These are phyloP conservation scores for Filobasidium uniguttulatum DNA, from an alignment of 1,284 basidiomycete species.

Conservation along the genomic window DNA sequence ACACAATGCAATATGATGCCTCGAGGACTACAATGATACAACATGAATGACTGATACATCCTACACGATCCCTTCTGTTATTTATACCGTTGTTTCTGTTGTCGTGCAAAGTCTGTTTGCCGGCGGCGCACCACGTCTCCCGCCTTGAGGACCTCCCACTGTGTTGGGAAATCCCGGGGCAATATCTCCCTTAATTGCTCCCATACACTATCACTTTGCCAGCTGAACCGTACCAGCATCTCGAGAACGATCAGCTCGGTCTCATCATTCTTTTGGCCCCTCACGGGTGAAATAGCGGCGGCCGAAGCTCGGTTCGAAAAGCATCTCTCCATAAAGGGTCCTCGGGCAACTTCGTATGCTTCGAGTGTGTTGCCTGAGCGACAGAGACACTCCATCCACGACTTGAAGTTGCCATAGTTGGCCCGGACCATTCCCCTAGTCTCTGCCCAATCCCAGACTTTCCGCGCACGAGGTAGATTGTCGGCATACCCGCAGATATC, in stretches of 20 bases:
- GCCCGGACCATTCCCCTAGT: slow-evolving; percentile 42
- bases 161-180: not conserved
- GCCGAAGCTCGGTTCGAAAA: not conserved
- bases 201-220: not conserved
- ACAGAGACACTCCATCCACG: slow-evolving; percentile 77
- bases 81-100: too few species aligned
- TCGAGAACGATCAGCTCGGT: not conserved
- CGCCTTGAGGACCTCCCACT: not conserved
- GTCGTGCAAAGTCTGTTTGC: too few species aligned
- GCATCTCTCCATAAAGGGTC: not conserved
- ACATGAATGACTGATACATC: too few species aligned
- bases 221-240: not conserved
- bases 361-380: slow-evolving; percentile 53
- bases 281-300: too few species aligned
- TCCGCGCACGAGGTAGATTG: slow-evolving; percentile 42
- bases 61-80: too few species aligned
- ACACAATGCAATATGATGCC: too few species aligned
- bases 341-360: slow-evolving; percentile 35
- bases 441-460: slow-evolving; percentile 45
- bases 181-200: not conserved
- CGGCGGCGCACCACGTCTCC: not conserved
- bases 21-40: too few species aligned
- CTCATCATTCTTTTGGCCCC: not conserved
- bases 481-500: slow-evolving; percentile 63
- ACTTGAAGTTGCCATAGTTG: slow-evolving; percentile 50